These are phyloP conservation scores for Wickerhamiella qilinensis DNA, from an alignment of 805 yeast genomes.

Conservation along the genomic window DNA sequence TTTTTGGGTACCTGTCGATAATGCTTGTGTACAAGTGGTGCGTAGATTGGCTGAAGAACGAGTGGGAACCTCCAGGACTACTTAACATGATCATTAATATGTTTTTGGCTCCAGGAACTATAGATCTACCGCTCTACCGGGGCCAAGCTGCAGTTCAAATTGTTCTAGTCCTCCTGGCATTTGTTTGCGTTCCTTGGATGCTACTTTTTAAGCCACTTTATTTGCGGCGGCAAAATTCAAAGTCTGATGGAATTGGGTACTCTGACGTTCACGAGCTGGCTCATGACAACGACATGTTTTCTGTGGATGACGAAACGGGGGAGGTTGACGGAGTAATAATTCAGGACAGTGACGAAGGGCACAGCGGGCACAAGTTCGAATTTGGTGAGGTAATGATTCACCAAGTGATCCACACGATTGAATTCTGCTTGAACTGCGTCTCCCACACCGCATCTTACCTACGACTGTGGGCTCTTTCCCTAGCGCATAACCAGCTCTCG, in stretches of 20 bases:
- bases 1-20: conserved; percentile 79
- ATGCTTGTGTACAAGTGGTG: conserved; percentile 88
- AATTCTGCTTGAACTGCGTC: conserved; percentile 90
- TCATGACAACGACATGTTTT: conserved; percentile 16
- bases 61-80: conserved; percentile 77
- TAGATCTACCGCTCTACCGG: conserved; percentile 61
- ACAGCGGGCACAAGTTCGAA: conserved; percentile 39
- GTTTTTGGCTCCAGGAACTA: conserved; percentile 84
- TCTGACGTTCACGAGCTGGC: conserved; percentile 22
- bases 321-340: conserved; percentile 17
- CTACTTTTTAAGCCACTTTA: conserved; percentile 70
- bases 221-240: conserved; percentile 23
- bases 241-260: not conserved
- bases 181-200: conserved; percentile 87
- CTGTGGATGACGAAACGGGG: conserved; percentile 18
- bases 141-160: conserved; percentile 72
- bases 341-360: conserved; percentile 23
- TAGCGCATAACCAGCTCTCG: conserved; percentile 93
- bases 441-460: conserved; percentile 95
- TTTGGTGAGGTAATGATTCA: conserved; percentile 93
- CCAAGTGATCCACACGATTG: conserved; percentile 94
- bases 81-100: conserved; percentile 89
- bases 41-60: conserved; percentile 72
- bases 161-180: conserved; percentile 52
- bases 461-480: conserved; percentile 90